Base-by-base conservation (phyloP, 2,329 filamentous ascomycete species). In the Bipolaris bicolor region DNA sequence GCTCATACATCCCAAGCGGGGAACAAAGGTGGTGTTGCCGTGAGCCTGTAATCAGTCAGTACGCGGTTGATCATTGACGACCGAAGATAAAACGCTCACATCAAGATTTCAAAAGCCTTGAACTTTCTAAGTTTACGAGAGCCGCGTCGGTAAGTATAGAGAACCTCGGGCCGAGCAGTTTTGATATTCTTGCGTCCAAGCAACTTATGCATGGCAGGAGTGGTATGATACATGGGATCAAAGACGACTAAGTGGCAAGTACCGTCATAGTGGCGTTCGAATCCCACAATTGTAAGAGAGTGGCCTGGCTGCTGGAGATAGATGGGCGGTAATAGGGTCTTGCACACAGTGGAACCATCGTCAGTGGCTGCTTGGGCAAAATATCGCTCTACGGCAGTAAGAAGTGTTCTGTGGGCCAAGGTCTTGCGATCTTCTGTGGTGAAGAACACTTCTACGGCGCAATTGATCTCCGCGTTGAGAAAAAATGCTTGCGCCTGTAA, bases 221-320 rank as follows among this genome's bases (percentile, higher is more conserved):
- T 85, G 44, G 92, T 89, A 52, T 84, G 87, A 73, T 91, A 92
- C 78, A 90, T 90, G 1, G 94, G 92, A 72, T 98, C 93, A 72
- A 97, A 96, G 11, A 97, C 90, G 0, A 98, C 80, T 16, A 98
- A 79, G 64, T 90, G 90, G 49, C 82, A 79, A 16, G 81, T 79
- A 24, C 90, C 90, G 57, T 89, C 83, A 33, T 77, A 80, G 26
- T 83, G 84, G 63, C 84, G 86, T 76, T 97, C 92, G 24, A 96
- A 82, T 0, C 94, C 94, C 52, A 98, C 82, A 49, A 98, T 92
- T 0, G 92, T 96, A 80, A 97, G 82, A 1, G 93, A 97, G 74
- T 98, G 94, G 2, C 92, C 91, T 83, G 87, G 86, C 66, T 95
- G 91, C 72, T 98, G 94, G 60, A 97, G 87, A 76, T 97, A 98